A percentile compares a stretch with the other conserved stretches of the same genome.
Evolutionary conservation across 306 rosid species (phyloP).

Genomic region (Vachellia pachyceras): DNA sequence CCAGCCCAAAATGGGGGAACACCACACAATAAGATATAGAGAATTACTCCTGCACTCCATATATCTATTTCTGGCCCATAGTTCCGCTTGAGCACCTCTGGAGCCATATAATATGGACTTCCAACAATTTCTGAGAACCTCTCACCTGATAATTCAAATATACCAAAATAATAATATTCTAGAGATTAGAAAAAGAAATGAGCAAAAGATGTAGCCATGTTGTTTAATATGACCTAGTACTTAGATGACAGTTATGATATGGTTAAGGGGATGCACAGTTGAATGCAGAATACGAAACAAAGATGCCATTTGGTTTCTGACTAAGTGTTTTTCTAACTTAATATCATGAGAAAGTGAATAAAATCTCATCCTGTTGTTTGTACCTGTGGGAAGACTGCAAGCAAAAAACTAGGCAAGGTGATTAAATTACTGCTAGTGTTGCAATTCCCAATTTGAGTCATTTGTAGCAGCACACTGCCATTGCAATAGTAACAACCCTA

Average conservation of each 20-base stretch:
- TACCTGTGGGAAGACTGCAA: background rate
- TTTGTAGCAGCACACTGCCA: background rate
- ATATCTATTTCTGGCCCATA: conserved; percentile 87
- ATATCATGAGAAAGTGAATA: background rate
- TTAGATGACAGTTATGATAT: conserved; percentile 19
- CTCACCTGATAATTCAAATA: conserved; percentile 62
- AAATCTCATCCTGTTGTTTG: background rate
- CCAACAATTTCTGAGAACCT: conserved; percentile 85
- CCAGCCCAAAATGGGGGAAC: conserved; percentile 93
- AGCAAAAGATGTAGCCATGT: background rate
- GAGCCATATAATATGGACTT: conserved; percentile 89
- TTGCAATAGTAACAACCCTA: background rate
- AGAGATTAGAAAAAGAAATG: conserved; percentile 4
- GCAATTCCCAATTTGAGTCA: background rate
- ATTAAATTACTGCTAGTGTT: background rate
- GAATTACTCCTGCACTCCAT: conserved; percentile 90
- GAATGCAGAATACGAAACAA: background rate
- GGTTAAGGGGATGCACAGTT: background rate
- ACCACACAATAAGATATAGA: conserved; percentile 79
- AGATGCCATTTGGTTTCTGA: background rate
- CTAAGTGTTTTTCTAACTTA: background rate
- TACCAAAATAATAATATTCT: background rate
- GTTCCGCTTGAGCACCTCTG: conserved; percentile 80
- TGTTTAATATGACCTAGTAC: conserved; percentile 3
- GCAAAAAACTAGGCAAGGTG: background rate